Evolutionary conservation across 2,329 filamentous ascomycete species (phyloP).

Genomic region (Fusarium austroafricanum): DNA sequence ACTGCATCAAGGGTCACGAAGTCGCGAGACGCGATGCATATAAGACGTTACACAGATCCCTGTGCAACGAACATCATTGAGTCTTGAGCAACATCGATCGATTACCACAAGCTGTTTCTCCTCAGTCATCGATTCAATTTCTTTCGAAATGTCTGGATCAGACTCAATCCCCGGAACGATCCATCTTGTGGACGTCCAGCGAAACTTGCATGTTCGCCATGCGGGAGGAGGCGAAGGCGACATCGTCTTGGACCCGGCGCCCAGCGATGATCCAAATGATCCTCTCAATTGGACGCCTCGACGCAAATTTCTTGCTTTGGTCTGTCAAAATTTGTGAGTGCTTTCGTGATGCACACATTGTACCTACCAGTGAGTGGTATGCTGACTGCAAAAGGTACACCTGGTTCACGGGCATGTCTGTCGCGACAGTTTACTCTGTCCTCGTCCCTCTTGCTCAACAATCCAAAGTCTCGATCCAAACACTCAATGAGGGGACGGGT

Average conservation of each 20-base stretch:
- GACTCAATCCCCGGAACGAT: constrained; percentile 53
- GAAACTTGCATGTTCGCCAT: constrained; percentile 49
- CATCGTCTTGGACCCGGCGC: constrained; percentile 63
- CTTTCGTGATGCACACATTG: fast-evolving
- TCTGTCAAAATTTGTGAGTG: constrained; percentile 49
- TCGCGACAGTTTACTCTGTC: constrained; percentile 55
- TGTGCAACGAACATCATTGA: neutral
- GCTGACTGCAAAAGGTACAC: constrained; percentile 48
- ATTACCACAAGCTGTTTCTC: neutral
- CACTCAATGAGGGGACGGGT: constrained; percentile 55
- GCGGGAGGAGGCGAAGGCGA: constrained; percentile 48
- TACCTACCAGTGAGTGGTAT: neutral
- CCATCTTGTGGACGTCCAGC: constrained; percentile 55
- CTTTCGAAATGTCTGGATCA: neutral
- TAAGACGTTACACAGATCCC: constrained; percentile 4
- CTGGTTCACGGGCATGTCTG: constrained; percentile 55
- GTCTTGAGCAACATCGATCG: too few species aligned
- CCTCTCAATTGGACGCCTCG: constrained; percentile 61
- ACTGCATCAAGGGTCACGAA: neutral
- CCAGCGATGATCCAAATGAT: constrained; percentile 63
- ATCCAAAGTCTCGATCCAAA: constrained; percentile 48
- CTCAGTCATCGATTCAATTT: neutral
- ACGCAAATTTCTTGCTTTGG: constrained; percentile 43
- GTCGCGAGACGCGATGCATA: neutral
- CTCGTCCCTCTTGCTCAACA: constrained; percentile 52